These are phyloP conservation scores for Apiotrichum montevideense DNA, from an alignment of 1,284 basidiomycete species.

Conservation along the genomic window DNA sequence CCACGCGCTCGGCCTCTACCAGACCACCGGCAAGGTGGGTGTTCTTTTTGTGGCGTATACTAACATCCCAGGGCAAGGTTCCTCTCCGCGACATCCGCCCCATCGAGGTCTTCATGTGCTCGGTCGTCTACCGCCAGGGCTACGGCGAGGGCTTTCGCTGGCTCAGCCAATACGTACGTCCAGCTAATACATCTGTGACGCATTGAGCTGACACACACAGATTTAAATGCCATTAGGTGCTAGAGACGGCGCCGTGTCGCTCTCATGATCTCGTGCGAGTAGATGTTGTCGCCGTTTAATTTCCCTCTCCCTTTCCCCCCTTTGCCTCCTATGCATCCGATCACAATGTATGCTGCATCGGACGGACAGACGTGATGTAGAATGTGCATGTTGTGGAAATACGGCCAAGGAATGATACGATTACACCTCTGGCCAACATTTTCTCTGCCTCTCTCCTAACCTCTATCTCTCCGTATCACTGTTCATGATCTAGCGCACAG, in stretches of 20 bases:
- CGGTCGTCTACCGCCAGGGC: constrained; percentile 96
- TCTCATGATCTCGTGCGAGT: not conserved
- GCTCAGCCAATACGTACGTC: constrained; percentile 88
- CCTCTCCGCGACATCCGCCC: constrained; percentile 94
- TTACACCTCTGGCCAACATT: too few species aligned
- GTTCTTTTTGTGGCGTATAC: too few species aligned
- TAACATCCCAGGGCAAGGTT: constrained; percentile 73
- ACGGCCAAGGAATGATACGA: too few species aligned
- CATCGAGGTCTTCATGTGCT: constrained; percentile 99
- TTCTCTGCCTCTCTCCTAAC: too few species aligned
- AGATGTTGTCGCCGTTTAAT: not conserved
- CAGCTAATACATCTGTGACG: not conserved
- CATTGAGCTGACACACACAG: not conserved
- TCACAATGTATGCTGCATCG: not conserved
- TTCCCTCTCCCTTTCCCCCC: not conserved
- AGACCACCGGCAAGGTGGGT: constrained; percentile 95
- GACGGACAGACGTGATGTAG: too few species aligned
- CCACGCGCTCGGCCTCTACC: constrained; percentile 90
- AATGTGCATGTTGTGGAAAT: too few species aligned
- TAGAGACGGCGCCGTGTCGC: not conserved
- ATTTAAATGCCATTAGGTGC: constrained; percentile 1
- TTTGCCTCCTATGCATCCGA: constrained; percentile 10
- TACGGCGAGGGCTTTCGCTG: constrained; percentile 99
- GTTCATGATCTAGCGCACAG: not conserved
- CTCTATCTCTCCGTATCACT: too few species aligned